Base-by-base conservation (phyloP, 177 flowering plant genomes). In the Tripterygium wilfordii region DNA sequence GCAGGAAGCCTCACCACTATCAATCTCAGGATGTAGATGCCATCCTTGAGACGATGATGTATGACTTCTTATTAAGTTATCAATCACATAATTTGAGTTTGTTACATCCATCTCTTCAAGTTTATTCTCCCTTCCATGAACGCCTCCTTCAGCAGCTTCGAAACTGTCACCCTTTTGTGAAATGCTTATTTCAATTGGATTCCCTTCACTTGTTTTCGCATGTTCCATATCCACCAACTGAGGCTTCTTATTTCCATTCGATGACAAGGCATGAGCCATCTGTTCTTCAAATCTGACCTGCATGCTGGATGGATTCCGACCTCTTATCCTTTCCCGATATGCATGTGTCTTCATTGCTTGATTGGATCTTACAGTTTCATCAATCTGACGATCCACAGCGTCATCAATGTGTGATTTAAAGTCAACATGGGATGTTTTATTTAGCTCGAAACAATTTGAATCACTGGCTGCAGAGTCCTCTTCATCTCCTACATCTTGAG, bases 271-370 rank as follows among this genome's bases (percentile, higher is more conserved):
- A 53, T 51, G 48, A 35, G 78, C 69, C 70, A 76, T 75, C 46
- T 83, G 79, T 51, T 76, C 90, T 57, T n/a, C n/a, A n/a, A n/a
- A n/a, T n/a, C 74, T 72, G 21, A 70, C 71, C 51, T 80, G 88
- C 64, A 73, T 55, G 57, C 64, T 60, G 18, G 82, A 67, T 13
- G 65, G 77, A 49, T 58, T 65, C 15, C 45, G 80, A 54, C 70
- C 43, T 51, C 65, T 68, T 28, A 25, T 41, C 56, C 61, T 75
- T 37, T 71, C 80, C 8, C 45, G 63, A 25, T 69, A 53, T 1
- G 28, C 59, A 26, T 20, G 43, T 10, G 69, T 78, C 43, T 63
- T 70, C 67, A 63, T 71, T 1, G 41, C 20, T 5, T 57, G 48
- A 31, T 61, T 57, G 10, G 63, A 14, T 52, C 63, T 70, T 14